Conservation (phyloP, 2,329 filamentous ascomycete genomes). For the Trichoderma aggressivum region DNA sequence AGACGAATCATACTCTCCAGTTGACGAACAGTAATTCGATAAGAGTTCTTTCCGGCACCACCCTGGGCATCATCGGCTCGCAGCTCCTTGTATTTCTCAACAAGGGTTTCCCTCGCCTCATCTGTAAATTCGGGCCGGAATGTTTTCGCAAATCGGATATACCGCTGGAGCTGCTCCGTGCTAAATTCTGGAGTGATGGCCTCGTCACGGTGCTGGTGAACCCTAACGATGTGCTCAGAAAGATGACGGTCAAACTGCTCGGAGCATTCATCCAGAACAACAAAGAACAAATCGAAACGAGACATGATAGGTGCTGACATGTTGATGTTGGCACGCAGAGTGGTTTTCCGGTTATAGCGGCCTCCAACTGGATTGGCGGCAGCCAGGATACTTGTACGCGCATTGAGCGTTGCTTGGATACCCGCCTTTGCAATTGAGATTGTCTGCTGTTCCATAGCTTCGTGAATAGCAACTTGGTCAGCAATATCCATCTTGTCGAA, state of each 20-base stretch:
- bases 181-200: slow-evolving; percentile 91
- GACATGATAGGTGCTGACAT: slow-evolving; percentile 99
- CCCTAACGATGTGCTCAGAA: slow-evolving; percentile 88
- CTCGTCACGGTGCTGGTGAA: slow-evolving; percentile 89
- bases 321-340: slow-evolving; percentile 91
- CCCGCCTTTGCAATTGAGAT: slow-evolving; percentile 98
- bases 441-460: slow-evolving; percentile 99
- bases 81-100: slow-evolving; percentile 93
- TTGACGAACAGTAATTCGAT: slow-evolving; percentile 95
- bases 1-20: slow-evolving; percentile 93
- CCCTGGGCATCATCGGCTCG: slow-evolving; percentile 91
- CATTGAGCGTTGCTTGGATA: slow-evolving; percentile 96
- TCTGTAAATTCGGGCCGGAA: slow-evolving; percentile 91
- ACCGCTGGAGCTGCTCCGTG: slow-evolving; percentile 93
- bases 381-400: slow-evolving; percentile 89
- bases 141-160: slow-evolving; percentile 92
- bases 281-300: slow-evolving; percentile 97
- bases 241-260: slow-evolving; percentile 86
- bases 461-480: slow-evolving; percentile 98
- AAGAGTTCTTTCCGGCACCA: slow-evolving; percentile 89
- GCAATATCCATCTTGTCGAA: slow-evolving; percentile 99
- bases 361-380: slow-evolving; percentile 95
- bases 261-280: slow-evolving; percentile 95
- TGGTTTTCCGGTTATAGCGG: slow-evolving; percentile 95
- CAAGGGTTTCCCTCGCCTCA: slow-evolving; percentile 79